Percentiles rank a stretch among this genome's conserved stretches.
Conservation (phyloP, 805 yeast species). For the Lachancea sp. region DNA sequence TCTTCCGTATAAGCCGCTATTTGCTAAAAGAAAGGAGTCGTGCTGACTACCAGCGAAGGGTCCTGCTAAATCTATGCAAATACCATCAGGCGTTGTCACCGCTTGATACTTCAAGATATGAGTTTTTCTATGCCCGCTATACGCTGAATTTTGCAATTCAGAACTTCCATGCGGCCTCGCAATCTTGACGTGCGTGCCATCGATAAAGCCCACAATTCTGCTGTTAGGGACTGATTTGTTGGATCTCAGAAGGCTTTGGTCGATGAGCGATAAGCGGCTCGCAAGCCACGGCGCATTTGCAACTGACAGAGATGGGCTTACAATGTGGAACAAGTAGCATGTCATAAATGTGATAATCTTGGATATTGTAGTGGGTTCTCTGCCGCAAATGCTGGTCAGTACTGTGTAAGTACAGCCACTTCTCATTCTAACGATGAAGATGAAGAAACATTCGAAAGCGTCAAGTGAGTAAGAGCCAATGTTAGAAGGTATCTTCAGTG, state of each 20-base stretch:
- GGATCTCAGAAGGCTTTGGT: too few relatives aligned
- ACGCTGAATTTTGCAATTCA: not conserved
- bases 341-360: too few relatives aligned
- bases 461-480: not conserved
- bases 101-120: slow-evolving; percentile 1
- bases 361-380: not conserved
- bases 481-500: not conserved
- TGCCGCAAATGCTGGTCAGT: not conserved
- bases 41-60: slow-evolving; percentile 2
- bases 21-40: slow-evolving; percentile 1
- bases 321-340: not conserved
- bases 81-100: slow-evolving; percentile 1
- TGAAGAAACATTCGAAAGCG: not conserved
- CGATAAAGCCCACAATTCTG: too few relatives aligned
- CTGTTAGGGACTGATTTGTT: too few relatives aligned
- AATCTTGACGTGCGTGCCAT: not conserved
- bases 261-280: not conserved
- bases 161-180: not conserved
- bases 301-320: not conserved
- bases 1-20: slow-evolving; percentile 1
- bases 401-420: not conserved
- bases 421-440: too few relatives aligned
- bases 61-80: slow-evolving; percentile 1
- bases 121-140: slow-evolving; percentile 2
- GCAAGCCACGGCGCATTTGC: not conserved